Evolutionary conservation across 495 filamentous ascomycete species (phyloP), one percentile per base, ranked within the genome.

Genomic region (Hypoxylon fragiforme): DNA sequence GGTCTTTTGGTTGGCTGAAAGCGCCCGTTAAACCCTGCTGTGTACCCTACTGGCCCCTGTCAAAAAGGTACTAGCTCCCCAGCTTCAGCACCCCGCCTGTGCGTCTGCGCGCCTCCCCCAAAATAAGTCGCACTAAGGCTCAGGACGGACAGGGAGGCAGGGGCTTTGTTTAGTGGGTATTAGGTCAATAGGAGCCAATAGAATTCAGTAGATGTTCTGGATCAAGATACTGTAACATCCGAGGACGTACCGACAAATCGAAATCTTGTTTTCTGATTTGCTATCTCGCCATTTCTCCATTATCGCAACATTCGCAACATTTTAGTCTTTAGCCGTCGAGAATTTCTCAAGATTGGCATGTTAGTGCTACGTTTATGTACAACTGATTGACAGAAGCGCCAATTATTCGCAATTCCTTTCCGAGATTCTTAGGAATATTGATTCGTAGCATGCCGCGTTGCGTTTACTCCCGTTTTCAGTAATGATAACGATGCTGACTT

Each of bases 91-190:
- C 46, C 57, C 57, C 57, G 51, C 51, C 57, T 50, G 24, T 9
- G 24, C 24, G 24, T 9, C 24, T n/a, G n/a, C n/a, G n/a, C 24
- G 24, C 9, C 24, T 28, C 9, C 51, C 46, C 46, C 22, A 37
- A 61, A 47, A 40, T 41, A 38, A 12, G 12, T 31, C 19, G 42
- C 37, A 36, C 47, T 44, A 52, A 43, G 47, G 26, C 32, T 13
- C 42, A 31, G 35, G 34, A 31, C 42, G 24, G 34, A 45, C 51
- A 43, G 26, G 41, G 37, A 16, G 45, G 54, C 54, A 65, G 47
- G 50, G 63, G 15, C 63, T 22, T 58, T 63, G 63, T 65, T 63
- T 54, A 63, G 51, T 60, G 63, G 62, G 13, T 1, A 44, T 16
- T 1, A 6, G 20, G 14, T 59, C 59, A 65, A 65, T 62, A 31